Base-by-base conservation (phyloP, 176 grass and related monocot genomes). In the Rhynchospora pubera region DNA sequence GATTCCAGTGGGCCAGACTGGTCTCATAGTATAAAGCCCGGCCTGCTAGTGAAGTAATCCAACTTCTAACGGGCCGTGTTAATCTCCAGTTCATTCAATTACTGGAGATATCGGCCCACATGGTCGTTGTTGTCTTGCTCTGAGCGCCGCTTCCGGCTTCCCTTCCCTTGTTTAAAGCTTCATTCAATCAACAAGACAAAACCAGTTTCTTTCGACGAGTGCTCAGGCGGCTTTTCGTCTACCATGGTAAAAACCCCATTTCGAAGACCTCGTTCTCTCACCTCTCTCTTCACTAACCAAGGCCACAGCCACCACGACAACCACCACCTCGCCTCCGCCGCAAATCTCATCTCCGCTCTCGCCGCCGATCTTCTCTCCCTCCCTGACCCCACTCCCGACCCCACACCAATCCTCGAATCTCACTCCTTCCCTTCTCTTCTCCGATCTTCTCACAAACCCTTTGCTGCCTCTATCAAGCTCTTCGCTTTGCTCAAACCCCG, bases 401-500 rank as follows among this genome's bases (percentile, higher is more conserved):
- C 50, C 60, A 4, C 67, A 80, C n/a, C 84, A 85, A 42, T 86
- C 82, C 70, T 87, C 87, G 39, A 66, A 76, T 55, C 32, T 62
- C 80, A n/a, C 82, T 87, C 85, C 55, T 91, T 75, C 83, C 86
- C 46, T 91, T 30, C 15, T 57, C 24, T 99, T 55, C 85, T 86
- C 32, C 90, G 34, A 4, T 80, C 77, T 28, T 80, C 55, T 3
- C 12, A 5, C 13, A 26, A 62, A 4, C 46, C 62, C 15, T 82
- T 62, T 50, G 85, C 87, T 50, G 85, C 87, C 32, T 95, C 87
- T 8, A 43, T 95, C 22, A 59, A 90, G 67, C 92, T 99, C 53
- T 85, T 99, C 24, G 86, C 84, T 52, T 70, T 83, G 62, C 96
- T 99, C 58, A 85, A 87, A 12, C 61, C 7, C 63, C 87, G 83